Evolutionary conservation across 108 stramenopile genomes (phyloP), one percentile per base, ranked within the genome.

Genomic region (Nitzschia sp.): DNA sequence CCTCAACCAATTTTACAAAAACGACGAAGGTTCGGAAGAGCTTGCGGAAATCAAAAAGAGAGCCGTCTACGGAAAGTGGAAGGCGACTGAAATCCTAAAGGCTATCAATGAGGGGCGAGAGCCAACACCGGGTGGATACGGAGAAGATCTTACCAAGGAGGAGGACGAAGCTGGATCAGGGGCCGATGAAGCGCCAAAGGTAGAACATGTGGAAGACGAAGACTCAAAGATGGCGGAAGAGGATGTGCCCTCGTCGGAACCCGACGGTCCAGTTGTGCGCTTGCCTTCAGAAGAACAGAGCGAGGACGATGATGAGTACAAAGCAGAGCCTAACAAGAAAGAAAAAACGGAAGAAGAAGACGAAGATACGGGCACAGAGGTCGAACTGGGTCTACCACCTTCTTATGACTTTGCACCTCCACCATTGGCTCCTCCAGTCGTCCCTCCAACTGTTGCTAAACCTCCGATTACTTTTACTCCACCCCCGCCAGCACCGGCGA

Each of bases 51-150:
- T 85, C 25, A 72, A 81, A 54, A 80, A 91, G 58, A 60, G 75
- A 38, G 67, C 76, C 27, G 25, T 85, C 11, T 97, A 96, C 75
- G 80, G 85, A 56, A 97, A 96, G 64, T 97, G 94, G 94, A 96
- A 96, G 61, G 93, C 95, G 9, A 88, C 95, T 0, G 95, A 97
- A 30, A 97, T 95, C 68, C 68, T 97, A 41, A 97, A 95, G 66
- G 92, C 94, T 2, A 80, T 97, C 23, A 96, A 95, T 47, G 92
- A 95, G 56, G 97, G 97, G 30, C 68, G 90, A 53, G 34, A 78
- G 47, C 84, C 86, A 4, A 78, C 81, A 17, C 88, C 95, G 6
- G 95, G 94, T 22, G 91, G 91, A 58, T 94, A 86, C 62, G 74
- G 80, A 1, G 87, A 84, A 35, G 47, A 54, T 27, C 52, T 50